Percentiles rank a stretch among this genome's conserved stretches.
Conservation (phyloP, 2,329 filamentous ascomycete genomes). For the Fusarium duplospermum region DNA sequence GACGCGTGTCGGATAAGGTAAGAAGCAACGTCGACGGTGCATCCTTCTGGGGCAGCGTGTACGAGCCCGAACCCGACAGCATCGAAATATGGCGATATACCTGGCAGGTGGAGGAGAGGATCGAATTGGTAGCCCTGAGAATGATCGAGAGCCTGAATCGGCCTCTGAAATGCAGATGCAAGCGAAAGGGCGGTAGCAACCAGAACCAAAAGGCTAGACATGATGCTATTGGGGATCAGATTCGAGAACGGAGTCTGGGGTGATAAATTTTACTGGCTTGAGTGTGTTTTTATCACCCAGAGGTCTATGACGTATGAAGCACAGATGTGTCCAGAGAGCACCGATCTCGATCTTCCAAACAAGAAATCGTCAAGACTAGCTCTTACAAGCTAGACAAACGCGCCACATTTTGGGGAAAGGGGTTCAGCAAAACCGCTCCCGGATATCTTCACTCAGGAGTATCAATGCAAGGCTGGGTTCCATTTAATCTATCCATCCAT, state of each 20-base stretch:
- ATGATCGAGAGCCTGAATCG: conserved; percentile 31
- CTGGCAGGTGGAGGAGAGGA: conserved; percentile 38
- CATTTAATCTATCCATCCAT: not conserved
- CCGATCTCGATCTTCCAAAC: not conserved
- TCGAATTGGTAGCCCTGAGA: conserved; percentile 40
- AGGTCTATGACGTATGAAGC: not conserved
- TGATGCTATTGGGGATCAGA: not conserved
- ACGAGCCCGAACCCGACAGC: conserved; percentile 38
- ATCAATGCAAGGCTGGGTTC: not conserved
- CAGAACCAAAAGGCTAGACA: conserved; percentile 13
- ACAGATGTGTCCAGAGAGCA: not conserved
- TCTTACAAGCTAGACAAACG: not conserved
- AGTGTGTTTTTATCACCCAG: not conserved
- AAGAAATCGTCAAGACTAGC: not conserved
- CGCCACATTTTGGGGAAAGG: not conserved
- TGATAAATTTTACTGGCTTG: not conserved
- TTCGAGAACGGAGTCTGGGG: not conserved
- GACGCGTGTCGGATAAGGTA: conserved; percentile 41
- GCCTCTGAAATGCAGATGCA: conserved; percentile 24
- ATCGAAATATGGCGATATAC: conserved; percentile 42
- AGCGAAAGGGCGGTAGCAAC: conserved; percentile 6
- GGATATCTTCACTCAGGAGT: not conserved
- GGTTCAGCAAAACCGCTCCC: not conserved
- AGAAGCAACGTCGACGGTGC: conserved; percentile 33
- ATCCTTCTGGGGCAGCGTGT: conserved; percentile 37